Percentiles rank a stretch among this genome's conserved stretches.
Conservation (phyloP, 2,329 filamentous ascomycete species). For the Penicillium concentricum region DNA sequence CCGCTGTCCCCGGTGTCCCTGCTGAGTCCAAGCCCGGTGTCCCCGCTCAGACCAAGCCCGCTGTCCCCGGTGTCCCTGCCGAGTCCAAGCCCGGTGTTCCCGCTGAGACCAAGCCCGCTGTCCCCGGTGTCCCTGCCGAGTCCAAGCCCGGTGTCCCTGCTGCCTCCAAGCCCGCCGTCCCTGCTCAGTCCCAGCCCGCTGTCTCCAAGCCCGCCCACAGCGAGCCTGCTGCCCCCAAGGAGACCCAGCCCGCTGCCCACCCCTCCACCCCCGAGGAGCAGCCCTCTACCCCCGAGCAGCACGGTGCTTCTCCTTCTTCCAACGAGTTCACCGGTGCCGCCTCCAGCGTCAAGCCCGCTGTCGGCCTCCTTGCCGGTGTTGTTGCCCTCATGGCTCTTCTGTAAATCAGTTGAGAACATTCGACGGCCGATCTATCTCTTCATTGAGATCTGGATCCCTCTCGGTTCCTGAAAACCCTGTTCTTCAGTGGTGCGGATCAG, state of each 20-base stretch:
- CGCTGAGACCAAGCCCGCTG: neutral
- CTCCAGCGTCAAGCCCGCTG: conserved; percentile 35
- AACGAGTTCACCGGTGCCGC: conserved; percentile 37
- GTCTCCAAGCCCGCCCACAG: neutral
- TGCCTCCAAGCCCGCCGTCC: neutral
- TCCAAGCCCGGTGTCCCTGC: neutral
- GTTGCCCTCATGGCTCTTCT: conserved; percentile 41
- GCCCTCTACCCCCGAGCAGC: conserved; percentile 9
- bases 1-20: neutral
- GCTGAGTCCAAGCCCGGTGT: neutral
- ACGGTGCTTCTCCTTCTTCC: conserved; percentile 9
- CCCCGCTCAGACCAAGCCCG: neutral
- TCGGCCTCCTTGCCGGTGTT: conserved; percentile 38
- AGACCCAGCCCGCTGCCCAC: conserved; percentile 6
- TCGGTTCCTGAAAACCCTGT: conserved; percentile 5
- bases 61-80: neutral
- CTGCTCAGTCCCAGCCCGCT: conserved; percentile 4
- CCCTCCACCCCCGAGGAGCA: conserved; percentile 7
- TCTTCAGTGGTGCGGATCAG: conserved; percentile 20
- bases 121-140: neutral
- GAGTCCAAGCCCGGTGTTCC: neutral
- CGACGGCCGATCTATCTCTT: conserved; percentile 1
- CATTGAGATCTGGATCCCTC: neutral
- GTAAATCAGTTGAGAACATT: conserved; percentile 26
- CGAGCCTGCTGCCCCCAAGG: neutral